phyloP scores from a whole-genome alignment of 371 early-diverging fungal genomes.

The Mucor piriformis region DNA sequence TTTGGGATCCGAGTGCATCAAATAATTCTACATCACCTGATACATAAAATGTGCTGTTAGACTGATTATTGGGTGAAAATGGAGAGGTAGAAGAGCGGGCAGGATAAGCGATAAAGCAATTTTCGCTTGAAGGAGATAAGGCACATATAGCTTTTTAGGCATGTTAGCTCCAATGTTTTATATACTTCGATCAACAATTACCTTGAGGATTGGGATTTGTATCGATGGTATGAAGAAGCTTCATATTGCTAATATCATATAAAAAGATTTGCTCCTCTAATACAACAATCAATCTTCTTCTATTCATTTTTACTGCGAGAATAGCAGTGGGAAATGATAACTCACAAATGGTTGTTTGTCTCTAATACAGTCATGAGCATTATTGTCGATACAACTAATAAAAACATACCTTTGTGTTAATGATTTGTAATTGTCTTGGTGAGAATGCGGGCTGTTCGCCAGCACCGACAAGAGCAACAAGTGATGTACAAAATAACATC shows the following conservation, averaged over 20 bases:
- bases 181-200: conserved; percentile 25
- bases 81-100: conserved; percentile 46
- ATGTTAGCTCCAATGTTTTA: not conserved
- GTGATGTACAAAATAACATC: conserved; percentile 94
- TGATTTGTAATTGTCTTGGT: conserved; percentile 89
- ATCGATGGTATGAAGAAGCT: conserved; percentile 91
- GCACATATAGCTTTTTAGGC: conserved; percentile 77
- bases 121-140: conserved; percentile 91
- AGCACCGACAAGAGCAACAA: conserved; percentile 95
- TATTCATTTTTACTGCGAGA: conserved; percentile 92
- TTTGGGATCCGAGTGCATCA: conserved; percentile 74
- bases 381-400: not conserved
- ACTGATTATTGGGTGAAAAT: conserved; percentile 72
- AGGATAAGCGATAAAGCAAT: conserved; percentile 87
- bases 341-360: conserved; percentile 96
- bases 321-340: conserved; percentile 91
- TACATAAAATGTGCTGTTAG: conserved; percentile 26
- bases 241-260: conserved; percentile 97
- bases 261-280: conserved; percentile 90
- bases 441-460: conserved; percentile 90
- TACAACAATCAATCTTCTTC: conserved; percentile 88
- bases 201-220: conserved; percentile 90
- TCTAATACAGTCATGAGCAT: conserved; percentile 39
- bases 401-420: conserved; percentile 87
- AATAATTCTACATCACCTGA: conserved; percentile 89